Base-by-base conservation (phyloP, 306 rosid genomes). In the Sicyos edulis region DNA sequence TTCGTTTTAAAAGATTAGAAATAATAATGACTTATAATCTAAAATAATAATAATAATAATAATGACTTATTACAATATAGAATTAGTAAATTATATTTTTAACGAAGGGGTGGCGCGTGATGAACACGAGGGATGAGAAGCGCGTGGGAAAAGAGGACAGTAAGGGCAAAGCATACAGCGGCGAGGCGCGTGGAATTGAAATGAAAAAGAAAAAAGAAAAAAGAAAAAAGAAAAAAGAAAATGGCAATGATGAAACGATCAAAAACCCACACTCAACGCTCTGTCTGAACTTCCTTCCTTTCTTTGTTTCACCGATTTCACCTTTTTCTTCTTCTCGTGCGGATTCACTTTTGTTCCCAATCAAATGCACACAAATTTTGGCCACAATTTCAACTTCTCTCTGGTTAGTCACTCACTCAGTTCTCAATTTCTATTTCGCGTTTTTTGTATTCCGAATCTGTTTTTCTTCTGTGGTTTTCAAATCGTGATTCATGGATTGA, bases 301-400 rank as follows among this genome's bases (percentile, higher is more conserved):
- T n/a, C n/a, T n/a, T n/a, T n/a, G n/a, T n/a, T 78, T 80, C 66
- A 42, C 3, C 22, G 22, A 5, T 45, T 24, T 54, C 24, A 16
- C 66, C 53, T 42, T 60, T 70, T 26, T 26, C 74, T 60, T 20
- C 55, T 21, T 54, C 53, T 73, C 61, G 53, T 68, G 53, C 21
- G 65, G n/a, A n/a, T n/a, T 5, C 54, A 58, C 75, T 40, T 57
- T 47, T 49, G 68, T 80, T 72, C 73, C 45, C 78, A 76, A 65
- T 74, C 81, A 85, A 85, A 89, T 86, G 91, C 83, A 79, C 84
- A 86, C 76, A 81, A 79, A 71, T 54, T 78, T 75, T 75, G 62
- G 69, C 5, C 14, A 78, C 61, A 44, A 34, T 77, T 72, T 53
- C 42, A 22, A 59, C 78, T 74, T 80, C 58, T 67, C 26, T 37